A percentile compares a stretch with the other conserved stretches of the same genome.
phyloP scores from a whole-genome alignment of 768 basidiomycete genomes.

The Austroboletus festivus region DNA sequence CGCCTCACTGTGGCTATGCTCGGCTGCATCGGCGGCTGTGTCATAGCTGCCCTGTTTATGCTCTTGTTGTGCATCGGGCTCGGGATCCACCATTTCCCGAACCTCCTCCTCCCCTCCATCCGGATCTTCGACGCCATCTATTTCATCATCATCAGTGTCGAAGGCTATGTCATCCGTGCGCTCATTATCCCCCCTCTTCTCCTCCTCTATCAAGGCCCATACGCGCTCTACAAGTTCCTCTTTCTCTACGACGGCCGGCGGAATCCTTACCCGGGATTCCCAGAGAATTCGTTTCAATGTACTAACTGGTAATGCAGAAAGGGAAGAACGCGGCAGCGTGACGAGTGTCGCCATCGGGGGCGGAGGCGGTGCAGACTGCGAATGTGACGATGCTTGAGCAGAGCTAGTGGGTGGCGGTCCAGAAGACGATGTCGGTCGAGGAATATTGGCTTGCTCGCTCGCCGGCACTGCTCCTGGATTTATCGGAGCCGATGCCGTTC shows the following conservation, averaged over 20 bases:
- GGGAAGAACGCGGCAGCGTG: conserved; percentile 50
- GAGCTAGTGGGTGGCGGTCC: conserved; percentile 12
- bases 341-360: conserved; percentile 66
- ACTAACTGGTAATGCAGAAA: conserved; percentile 64
- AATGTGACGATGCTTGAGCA: conserved; percentile 10
- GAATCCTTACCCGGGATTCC: conserved; percentile 69
- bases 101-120: conserved; percentile 16
- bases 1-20: neutral
- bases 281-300: conserved; percentile 77
- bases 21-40: neutral
- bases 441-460: neutral
- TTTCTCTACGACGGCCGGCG: conserved; percentile 70
- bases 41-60: neutral
- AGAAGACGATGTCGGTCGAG: conserved; percentile 20
- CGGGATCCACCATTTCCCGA: conserved; percentile 16
- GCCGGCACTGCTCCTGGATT: conserved; percentile 12
- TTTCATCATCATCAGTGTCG: conserved; percentile 30
- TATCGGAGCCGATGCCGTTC: conserved; percentile 22
- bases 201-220: conserved; percentile 56
- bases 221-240: conserved; percentile 77
- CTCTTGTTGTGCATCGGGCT: conserved; percentile 4
- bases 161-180: conserved; percentile 21
- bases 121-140: conserved; percentile 23
- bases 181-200: conserved; percentile 51
- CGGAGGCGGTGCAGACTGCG: conserved; percentile 35